Conservation (phyloP, 192 early-diverging fungal species). For the Coemansia javaensis region DNA sequence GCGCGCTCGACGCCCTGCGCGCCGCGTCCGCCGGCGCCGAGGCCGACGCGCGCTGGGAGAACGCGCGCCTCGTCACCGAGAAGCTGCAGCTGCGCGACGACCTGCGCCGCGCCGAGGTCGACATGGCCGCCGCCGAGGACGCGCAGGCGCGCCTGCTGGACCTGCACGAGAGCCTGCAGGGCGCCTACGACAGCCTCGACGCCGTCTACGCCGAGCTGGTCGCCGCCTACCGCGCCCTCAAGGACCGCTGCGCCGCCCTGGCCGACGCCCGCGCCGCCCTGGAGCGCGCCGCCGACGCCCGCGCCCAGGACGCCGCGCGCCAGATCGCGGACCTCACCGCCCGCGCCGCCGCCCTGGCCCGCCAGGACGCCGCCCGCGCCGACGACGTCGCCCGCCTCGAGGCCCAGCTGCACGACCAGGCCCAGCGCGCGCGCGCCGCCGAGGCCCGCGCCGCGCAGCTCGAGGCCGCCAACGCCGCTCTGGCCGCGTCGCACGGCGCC, state of each 20-base stretch:
- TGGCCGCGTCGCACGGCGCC: too few relatives aligned
- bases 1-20: slow-evolving; percentile 15
- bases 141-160: slow-evolving; percentile 29
- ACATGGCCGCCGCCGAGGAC: slow-evolving; percentile 39
- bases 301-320: slow-evolving; percentile 1
- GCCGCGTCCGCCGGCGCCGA: slow-evolving; percentile 29
- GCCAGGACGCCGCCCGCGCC: background rate
- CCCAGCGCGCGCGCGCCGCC: slow-evolving; percentile 15
- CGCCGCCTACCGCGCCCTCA: slow-evolving; percentile 32
- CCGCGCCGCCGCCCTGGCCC: slow-evolving; percentile 1
- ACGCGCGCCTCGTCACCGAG: slow-evolving; percentile 40
- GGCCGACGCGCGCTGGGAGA: slow-evolving; percentile 42
- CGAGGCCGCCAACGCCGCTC: slow-evolving; percentile 12
- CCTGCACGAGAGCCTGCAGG: slow-evolving; percentile 32
- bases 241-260: slow-evolving; percentile 26
- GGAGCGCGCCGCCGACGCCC: slow-evolving; percentile 4
- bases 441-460: slow-evolving; percentile 13
- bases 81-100: slow-evolving; percentile 45
- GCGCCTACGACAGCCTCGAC: slow-evolving; percentile 28
- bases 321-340: slow-evolving; percentile 7
- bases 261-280: slow-evolving; percentile 17
- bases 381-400: slow-evolving; percentile 17
- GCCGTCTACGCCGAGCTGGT: slow-evolving; percentile 35
- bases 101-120: slow-evolving; percentile 41
- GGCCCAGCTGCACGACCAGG: slow-evolving; percentile 6